Conservation (phyloP, 805 yeast species). For the Sugiyamaella lignohabitans region DNA sequence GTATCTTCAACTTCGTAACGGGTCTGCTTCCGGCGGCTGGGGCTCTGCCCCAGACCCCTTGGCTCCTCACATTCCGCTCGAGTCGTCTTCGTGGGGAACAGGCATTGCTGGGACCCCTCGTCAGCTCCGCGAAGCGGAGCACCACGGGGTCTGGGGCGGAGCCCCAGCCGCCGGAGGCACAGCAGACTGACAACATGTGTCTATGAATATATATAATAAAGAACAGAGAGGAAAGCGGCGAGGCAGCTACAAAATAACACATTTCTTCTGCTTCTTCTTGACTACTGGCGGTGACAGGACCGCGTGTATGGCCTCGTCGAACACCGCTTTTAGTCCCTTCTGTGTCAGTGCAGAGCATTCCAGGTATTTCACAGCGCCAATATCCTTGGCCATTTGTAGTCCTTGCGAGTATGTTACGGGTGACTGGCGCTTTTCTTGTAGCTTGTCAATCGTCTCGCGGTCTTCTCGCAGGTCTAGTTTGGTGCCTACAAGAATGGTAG, state of each 20-base stretch:
- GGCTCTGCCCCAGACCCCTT: background rate
- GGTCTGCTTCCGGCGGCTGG: background rate
- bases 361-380: constrained; percentile 65
- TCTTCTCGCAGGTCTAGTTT: constrained; percentile 81
- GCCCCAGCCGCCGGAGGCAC: background rate
- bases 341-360: constrained; percentile 92
- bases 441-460: constrained; percentile 57
- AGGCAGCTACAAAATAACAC: constrained; percentile 37
- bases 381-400: constrained; percentile 55
- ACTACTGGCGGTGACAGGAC: constrained; percentile 46
- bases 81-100: too few relatives aligned
- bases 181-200: too few relatives aligned
- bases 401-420: constrained; percentile 65
- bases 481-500: constrained; percentile 77
- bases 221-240: background rate
- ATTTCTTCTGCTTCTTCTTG: constrained; percentile 42
- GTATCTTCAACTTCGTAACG: too few relatives aligned
- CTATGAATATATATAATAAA: too few relatives aligned
- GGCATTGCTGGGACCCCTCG: too few relatives aligned
- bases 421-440: constrained; percentile 52
- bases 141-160: background rate
- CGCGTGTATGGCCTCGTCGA: constrained; percentile 72
- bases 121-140: background rate
- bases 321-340: constrained; percentile 75
- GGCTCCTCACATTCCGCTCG: too few relatives aligned